A percentile compares a stretch with the other conserved stretches of the same genome.
phyloP scores from a whole-genome alignment of 2,329 filamentous ascomycete species.

The Scorias spongiosa region DNA sequence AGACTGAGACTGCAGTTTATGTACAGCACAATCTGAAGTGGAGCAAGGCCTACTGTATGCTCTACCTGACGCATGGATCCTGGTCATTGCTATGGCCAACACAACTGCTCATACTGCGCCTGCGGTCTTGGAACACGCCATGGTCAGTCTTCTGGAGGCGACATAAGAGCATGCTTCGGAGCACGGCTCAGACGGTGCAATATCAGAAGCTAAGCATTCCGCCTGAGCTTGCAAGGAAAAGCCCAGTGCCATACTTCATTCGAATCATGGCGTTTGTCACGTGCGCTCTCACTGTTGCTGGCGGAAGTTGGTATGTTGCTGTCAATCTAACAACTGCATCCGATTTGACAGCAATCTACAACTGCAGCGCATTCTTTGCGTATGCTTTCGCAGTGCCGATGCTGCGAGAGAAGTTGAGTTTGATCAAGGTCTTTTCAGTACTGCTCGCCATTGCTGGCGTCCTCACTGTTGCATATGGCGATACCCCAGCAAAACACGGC shows the following conservation, averaged over 20 bases:
- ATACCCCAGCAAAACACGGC: slow-evolving; percentile 32
- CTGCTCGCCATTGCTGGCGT: slow-evolving; percentile 78
- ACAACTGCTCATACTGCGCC: slow-evolving; percentile 63
- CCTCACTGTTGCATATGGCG: slow-evolving; percentile 83
- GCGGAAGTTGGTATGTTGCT: slow-evolving; percentile 88
- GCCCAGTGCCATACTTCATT: slow-evolving; percentile 58
- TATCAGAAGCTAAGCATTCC: slow-evolving; percentile 56
- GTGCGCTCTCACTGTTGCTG: slow-evolving; percentile 72
- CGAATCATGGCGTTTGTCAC: slow-evolving; percentile 71
- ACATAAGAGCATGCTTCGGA: slow-evolving; percentile 46
- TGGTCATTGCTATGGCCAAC: slow-evolving; percentile 82
- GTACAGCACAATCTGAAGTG: slow-evolving; percentile 85
- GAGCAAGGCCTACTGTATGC: slow-evolving; percentile 99
- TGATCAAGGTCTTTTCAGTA: slow-evolving; percentile 78
- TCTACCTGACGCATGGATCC: slow-evolving; percentile 91
- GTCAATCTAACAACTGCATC: slow-evolving; percentile 85
- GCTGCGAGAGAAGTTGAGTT: slow-evolving; percentile 65
- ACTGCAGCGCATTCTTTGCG: slow-evolving; percentile 96
- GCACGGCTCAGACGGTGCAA: slow-evolving; percentile 73
- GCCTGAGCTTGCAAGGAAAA: slow-evolving; percentile 27
- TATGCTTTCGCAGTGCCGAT: slow-evolving; percentile 92
- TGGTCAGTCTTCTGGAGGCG: slow-evolving; percentile 78
- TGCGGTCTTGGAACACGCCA: slow-evolving; percentile 62
- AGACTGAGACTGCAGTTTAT: slow-evolving; percentile 91
- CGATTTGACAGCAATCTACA: slow-evolving; percentile 95